Conservation (phyloP, 2,329 filamentous ascomycete genomes). For the Ophiostoma novo-ulmi region DNA sequence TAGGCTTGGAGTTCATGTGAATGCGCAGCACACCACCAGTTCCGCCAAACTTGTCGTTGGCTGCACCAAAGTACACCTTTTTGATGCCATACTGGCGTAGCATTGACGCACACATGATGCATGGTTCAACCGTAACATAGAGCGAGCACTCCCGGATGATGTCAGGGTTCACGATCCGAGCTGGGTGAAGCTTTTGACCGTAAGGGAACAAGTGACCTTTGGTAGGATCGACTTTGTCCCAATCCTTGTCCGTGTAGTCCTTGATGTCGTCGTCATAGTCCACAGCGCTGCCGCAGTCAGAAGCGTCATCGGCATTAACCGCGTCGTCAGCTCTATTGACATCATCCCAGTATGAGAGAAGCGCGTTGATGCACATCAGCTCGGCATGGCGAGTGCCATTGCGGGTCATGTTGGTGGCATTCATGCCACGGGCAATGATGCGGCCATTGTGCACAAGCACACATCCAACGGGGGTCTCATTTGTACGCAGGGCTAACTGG, state of each 20-base stretch:
- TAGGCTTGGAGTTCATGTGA: constrained; percentile 56
- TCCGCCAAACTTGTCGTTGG: constrained; percentile 95
- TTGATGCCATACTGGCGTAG: constrained; percentile 82
- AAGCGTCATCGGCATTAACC: constrained; percentile 37
- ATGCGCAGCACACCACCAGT: constrained; percentile 90
- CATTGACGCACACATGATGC: constrained; percentile 96
- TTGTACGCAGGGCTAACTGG: constrained; percentile 72
- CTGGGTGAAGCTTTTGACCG: constrained; percentile 53
- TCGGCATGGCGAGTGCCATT: constrained; percentile 94
- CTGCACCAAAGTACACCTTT: constrained; percentile 88
- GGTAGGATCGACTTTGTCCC: constrained; percentile 49
- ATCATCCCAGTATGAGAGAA: constrained; percentile 43
- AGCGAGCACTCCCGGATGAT: constrained; percentile 69
- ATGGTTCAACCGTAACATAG: constrained; percentile 97
- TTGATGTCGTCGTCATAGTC: constrained; percentile 29
- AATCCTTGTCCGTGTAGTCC: constrained; percentile 39
- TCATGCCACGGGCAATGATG: constrained; percentile 88
- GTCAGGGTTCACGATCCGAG: constrained; percentile 56
- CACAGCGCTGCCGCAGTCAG: constrained; percentile 36
- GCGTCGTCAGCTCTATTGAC: constrained; percentile 31
- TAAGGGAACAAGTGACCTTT: constrained; percentile 57
- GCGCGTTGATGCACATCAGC: constrained; percentile 72
- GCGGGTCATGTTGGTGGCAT: constrained; percentile 87
- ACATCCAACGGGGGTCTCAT: constrained; percentile 95
- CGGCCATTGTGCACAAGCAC: constrained; percentile 77